phyloP scores from a whole-genome alignment of 345 rosid genomes.

The Nephelium lappaceum region DNA sequence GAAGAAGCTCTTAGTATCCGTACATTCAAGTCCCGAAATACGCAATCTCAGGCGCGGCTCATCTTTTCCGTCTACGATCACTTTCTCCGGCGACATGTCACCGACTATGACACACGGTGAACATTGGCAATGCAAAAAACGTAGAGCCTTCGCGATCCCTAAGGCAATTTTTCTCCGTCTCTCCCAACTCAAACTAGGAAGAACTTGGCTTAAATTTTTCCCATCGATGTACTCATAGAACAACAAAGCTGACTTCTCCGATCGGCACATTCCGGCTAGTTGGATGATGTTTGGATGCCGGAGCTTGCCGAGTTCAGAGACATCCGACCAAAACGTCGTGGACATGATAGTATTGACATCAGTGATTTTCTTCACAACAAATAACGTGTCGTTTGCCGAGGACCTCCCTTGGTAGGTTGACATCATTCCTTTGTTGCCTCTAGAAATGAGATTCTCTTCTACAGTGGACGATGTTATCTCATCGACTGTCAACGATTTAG shows the following conservation, averaged over 20 bases:
- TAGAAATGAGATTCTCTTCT: constrained; percentile 49
- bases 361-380: constrained; percentile 50
- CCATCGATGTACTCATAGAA: constrained; percentile 62
- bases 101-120: constrained; percentile 40
- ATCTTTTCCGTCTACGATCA: constrained; percentile 52
- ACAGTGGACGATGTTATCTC: constrained; percentile 46
- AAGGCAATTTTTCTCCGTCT: constrained; percentile 54
- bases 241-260: constrained; percentile 51
- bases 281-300: constrained; percentile 63
- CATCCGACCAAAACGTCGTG: constrained; percentile 36
- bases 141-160: constrained; percentile 64
- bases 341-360: constrained; percentile 32
- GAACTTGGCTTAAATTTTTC: constrained; percentile 46
- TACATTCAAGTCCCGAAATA: constrained; percentile 35
- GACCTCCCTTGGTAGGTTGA: constrained; percentile 41
- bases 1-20: constrained; percentile 38
- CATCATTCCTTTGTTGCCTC: constrained; percentile 32
- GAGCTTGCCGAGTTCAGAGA: constrained; percentile 41
- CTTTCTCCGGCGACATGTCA: constrained; percentile 55
- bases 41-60: constrained; percentile 53
- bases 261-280: constrained; percentile 53
- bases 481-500: constrained; percentile 41
- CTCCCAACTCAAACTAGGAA: constrained; percentile 61
- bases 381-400: constrained; percentile 28
- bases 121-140: constrained; percentile 55